Evolutionary conservation across 1,284 basidiomycete species (phyloP).

Genomic region (Lentinula novae-zelandiae): DNA sequence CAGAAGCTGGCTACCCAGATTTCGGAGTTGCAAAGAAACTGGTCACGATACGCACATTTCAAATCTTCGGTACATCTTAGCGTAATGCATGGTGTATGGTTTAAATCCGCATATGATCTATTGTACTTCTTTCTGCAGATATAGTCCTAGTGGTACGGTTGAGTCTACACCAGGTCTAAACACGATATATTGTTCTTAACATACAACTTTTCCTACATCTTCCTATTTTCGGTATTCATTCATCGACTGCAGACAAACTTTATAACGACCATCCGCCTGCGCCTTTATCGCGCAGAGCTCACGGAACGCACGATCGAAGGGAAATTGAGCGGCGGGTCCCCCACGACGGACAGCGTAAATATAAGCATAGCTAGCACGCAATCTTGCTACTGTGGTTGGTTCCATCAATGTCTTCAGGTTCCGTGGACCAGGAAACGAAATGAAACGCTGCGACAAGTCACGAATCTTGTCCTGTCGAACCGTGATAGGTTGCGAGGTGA

Average conservation of each 20-base stretch:
- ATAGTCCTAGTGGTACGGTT: too few species aligned
- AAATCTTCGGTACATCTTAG: not conserved
- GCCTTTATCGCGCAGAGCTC: conserved; percentile 12
- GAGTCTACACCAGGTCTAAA: too few species aligned
- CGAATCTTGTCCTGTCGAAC: conserved; percentile 36
- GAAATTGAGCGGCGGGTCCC: not conserved
- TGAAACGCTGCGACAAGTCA: conserved; percentile 30
- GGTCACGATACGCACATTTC: not conserved
- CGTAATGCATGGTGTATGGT: not conserved
- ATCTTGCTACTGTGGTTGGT: not conserved
- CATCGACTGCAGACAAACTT: not conserved
- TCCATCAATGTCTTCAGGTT: conserved; percentile 8
- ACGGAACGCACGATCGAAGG: conserved; percentile 7
- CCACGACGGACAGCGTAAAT: not conserved
- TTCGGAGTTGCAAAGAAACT: not conserved
- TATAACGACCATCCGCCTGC: not conserved
- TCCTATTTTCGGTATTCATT: not conserved
- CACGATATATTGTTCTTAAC: too few species aligned
- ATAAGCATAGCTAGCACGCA: conserved; percentile 14
- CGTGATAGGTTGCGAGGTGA: conserved; percentile 33
- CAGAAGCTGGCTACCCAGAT: not conserved
- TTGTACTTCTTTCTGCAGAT: too few species aligned
- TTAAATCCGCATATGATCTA: too few species aligned
- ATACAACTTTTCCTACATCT: too few species aligned
- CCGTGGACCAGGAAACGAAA: conserved; percentile 5